Evolutionary conservation across 768 basidiomycete species (phyloP), one percentile per base, ranked within the genome.

Genomic region (Tricholoma matsutake): DNA sequence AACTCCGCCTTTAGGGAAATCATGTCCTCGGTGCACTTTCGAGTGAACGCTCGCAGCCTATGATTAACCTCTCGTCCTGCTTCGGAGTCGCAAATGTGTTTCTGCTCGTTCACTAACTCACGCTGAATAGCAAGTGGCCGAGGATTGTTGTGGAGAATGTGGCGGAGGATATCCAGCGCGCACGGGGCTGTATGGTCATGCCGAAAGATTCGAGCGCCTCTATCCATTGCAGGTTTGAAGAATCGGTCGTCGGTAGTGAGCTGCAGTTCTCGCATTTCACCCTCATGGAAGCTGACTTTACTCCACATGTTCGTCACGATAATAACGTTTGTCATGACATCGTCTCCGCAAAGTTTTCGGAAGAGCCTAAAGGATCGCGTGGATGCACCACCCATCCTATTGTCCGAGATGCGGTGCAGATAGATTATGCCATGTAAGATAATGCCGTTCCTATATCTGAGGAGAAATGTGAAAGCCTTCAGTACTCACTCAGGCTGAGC

Each of bases 271-370:
- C 80, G 74, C 8, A 62, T 65, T 54, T 69, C 73, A 71, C 54
- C 63, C 49, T 69, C 29, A 49, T 69, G 73, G 31, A 62, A 68
- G 58, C 67, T 64, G 41, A 78, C 75, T 57, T 71, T 69, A 7
- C 73, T 75, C 81, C 82, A 83, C 78, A 77, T 81, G 49, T 75
- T 84, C 54, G 83, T 83, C 57, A 78, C 77, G 57, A 84, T 72
- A 54, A 78, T 73, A 34, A 83, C 79, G 59, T 80, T 80, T 31
- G 72, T 71, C 59, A 82, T 73, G 6, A 76, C 72, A 54, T 65
- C 70, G 31, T 76, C 75, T 18, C 82, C 82, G 65, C 81, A 83
- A 13, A 84, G 72, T 47, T 80, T 71, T 52, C 73, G 70, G 68
- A 83, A 81, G 66, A 81, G 73, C 34, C 72, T 71, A 52, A 82